phyloP scores from a whole-genome alignment of 2,329 filamentous ascomycete genomes.

The Cladosporium velox region DNA sequence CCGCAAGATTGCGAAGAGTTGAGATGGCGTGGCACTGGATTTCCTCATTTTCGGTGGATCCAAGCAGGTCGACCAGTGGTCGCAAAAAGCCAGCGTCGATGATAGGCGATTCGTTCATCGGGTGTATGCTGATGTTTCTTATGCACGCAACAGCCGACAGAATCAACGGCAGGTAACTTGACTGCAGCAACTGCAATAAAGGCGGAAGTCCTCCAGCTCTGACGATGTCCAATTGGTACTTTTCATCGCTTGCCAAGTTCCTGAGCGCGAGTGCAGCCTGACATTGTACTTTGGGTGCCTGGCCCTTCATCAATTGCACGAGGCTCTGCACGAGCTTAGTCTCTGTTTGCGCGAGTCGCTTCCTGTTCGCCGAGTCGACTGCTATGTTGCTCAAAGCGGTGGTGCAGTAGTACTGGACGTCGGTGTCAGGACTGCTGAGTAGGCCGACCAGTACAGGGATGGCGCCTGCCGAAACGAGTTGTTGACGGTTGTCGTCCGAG shows the following conservation, averaged over 20 bases:
- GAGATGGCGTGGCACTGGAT: slow-evolving; percentile 99
- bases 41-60: slow-evolving; percentile 95
- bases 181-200: slow-evolving; percentile 85
- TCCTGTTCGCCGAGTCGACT: slow-evolving; percentile 86
- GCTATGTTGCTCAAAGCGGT: slow-evolving; percentile 98
- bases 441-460: slow-evolving; percentile 96
- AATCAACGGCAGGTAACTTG: slow-evolving; percentile 92
- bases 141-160: slow-evolving; percentile 97
- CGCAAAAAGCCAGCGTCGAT: slow-evolving; percentile 96
- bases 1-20: slow-evolving; percentile 89
- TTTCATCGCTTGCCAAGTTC: slow-evolving; percentile 95
- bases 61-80: slow-evolving; percentile 88
- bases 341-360: slow-evolving; percentile 87
- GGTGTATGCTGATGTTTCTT: slow-evolving; percentile 97
- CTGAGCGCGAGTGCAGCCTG: slow-evolving; percentile 91
- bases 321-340: slow-evolving; percentile 88
- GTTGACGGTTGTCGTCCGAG: slow-evolving; percentile 96
- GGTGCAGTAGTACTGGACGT: slow-evolving; percentile 99
- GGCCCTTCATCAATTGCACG: slow-evolving; percentile 95
- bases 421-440: slow-evolving; percentile 87
- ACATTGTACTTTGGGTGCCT: slow-evolving; percentile 95
- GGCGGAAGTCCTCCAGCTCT: slow-evolving; percentile 81
- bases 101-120: slow-evolving; percentile 95
- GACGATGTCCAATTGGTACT: slow-evolving; percentile 97
- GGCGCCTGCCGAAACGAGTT: slow-evolving; percentile 95